phyloP scores from a whole-genome alignment of 192 early-diverging fungal genomes.

The Chytriomyces sp. region DNA sequence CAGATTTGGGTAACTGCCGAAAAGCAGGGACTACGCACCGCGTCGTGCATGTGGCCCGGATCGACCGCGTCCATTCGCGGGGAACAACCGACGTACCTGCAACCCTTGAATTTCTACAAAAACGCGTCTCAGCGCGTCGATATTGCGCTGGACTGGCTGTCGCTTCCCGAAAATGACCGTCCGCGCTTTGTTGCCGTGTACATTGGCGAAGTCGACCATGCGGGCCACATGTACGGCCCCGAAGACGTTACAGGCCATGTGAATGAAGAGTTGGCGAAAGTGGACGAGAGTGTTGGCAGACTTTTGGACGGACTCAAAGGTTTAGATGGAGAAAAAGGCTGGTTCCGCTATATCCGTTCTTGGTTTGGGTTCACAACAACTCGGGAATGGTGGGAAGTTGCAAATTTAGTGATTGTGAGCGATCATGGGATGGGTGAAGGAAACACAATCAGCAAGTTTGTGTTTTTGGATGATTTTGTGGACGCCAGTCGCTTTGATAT shows the following conservation, averaged over 20 bases:
- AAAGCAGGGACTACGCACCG: constrained; percentile 69
- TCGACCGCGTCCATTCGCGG: constrained; percentile 64
- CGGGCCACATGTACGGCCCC: constrained; percentile 76
- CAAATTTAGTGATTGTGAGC: constrained; percentile 70
- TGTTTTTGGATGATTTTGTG: constrained; percentile 79
- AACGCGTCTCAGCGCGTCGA: constrained; percentile 62
- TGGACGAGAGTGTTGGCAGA: constrained; percentile 69
- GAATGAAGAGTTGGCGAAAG: constrained; percentile 54
- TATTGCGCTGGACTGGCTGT: constrained; percentile 76
- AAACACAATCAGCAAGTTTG: constrained; percentile 46
- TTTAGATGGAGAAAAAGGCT: not conserved
- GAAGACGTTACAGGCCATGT: constrained; percentile 58
- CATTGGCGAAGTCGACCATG: constrained; percentile 77
- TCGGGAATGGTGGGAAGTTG: constrained; percentile 39
- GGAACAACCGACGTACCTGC: constrained; percentile 67
- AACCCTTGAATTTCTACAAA: constrained; percentile 56
- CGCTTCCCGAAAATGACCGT: constrained; percentile 66
- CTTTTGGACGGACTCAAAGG: constrained; percentile 52
- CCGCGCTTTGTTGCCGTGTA: constrained; percentile 79
- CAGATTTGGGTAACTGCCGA: constrained; percentile 80
- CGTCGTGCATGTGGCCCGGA: constrained; percentile 86
- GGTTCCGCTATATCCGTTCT: too few species aligned
- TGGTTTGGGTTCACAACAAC: not conserved
- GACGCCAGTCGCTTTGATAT: constrained; percentile 57
- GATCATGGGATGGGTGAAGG: constrained; percentile 88